Evolutionary conservation across 1,139 yeast genomes (phyloP).

Genomic region (Suhomyces bolitotheri): DNA sequence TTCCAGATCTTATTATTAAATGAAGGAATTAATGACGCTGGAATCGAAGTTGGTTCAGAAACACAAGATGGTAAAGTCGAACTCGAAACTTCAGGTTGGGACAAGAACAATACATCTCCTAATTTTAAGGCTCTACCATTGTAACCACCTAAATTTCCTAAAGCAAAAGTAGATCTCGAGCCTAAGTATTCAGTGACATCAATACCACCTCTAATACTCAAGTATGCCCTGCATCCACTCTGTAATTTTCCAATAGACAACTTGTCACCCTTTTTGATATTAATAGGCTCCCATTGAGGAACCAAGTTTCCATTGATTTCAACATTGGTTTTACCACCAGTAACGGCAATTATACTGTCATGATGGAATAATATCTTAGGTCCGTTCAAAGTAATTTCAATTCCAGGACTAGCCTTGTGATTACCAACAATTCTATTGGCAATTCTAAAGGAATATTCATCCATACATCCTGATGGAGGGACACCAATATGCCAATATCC

Average conservation of each 20-base stretch:
- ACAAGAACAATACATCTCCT: constrained; percentile 88
- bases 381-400: constrained; percentile 85
- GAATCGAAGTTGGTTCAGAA: constrained; percentile 59
- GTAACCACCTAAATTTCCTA: constrained; percentile 92
- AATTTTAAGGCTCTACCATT: constrained; percentile 88
- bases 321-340: constrained; percentile 79
- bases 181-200: constrained; percentile 94
- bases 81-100: constrained; percentile 69
- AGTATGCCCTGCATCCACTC: constrained; percentile 84
- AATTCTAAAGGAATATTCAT: constrained; percentile 80
- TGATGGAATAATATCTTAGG: constrained; percentile 84
- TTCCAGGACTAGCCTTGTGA: constrained; percentile 75
- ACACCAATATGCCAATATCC: constrained; percentile 91
- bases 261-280: constrained; percentile 70
- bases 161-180: constrained; percentile 93
- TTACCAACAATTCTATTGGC: constrained; percentile 93
- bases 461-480: constrained; percentile 99
- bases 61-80: constrained; percentile 73
- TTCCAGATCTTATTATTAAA: constrained; percentile 65
- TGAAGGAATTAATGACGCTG: constrained; percentile 59
- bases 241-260: constrained; percentile 77
- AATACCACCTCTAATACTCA: constrained; percentile 89
- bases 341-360: constrained; percentile 71
- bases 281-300: constrained; percentile 66
- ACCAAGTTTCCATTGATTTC: constrained; percentile 62